Conservation (phyloP, 352 stramenopile species). For the Globisporangium middletonii region DNA sequence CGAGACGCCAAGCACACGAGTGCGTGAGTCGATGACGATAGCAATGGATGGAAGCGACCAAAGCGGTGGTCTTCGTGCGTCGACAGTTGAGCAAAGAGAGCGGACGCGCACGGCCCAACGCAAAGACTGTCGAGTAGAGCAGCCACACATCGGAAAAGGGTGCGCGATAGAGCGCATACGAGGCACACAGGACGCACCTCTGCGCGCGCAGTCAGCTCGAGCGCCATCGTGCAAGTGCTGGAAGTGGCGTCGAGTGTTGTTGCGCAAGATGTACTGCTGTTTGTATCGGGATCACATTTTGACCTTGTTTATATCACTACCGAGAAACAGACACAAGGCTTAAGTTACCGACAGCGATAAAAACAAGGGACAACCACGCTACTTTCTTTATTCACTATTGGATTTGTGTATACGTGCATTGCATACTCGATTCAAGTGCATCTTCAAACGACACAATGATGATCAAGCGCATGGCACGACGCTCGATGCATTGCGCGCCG, state of each 20-base stretch:
- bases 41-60: neutral
- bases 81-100: neutral
- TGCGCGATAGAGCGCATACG: no score
- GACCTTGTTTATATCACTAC: no score
- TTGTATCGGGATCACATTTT: no score
- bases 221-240: slow-evolving; percentile 29
- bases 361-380: no score
- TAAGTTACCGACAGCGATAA: no score
- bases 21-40: slow-evolving; percentile 6
- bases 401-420: no score
- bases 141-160: no score
- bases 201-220: slow-evolving; percentile 49
- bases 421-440: no score
- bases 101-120: neutral
- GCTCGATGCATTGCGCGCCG: slow-evolving; percentile 41
- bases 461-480: slow-evolving; percentile 29
- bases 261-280: no score
- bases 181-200: slow-evolving; percentile 31
- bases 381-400: no score
- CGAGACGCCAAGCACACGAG: neutral
- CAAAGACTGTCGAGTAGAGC: neutral
- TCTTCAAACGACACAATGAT: no score
- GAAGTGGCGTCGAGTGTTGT: neutral
- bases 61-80: neutral
- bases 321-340: no score